Evolutionary conservation across 1,284 basidiomycete genomes (phyloP).

Genomic region (Puccinia sorghi): DNA sequence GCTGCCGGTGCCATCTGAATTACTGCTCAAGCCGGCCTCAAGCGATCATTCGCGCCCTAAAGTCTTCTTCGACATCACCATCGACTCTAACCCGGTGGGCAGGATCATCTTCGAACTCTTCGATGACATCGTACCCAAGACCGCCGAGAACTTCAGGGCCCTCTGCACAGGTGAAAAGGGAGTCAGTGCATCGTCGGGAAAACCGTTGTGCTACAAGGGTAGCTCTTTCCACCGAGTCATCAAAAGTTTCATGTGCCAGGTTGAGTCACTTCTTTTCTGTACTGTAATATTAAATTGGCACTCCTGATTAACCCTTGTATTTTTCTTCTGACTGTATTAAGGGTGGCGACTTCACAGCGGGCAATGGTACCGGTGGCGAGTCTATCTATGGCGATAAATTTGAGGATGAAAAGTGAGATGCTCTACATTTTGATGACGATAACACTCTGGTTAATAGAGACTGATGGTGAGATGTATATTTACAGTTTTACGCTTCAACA

Average conservation of each 20-base stretch:
- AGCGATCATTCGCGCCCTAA: conserved; percentile 58
- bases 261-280: no score
- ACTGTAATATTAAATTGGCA: not conserved
- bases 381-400: conserved; percentile 58
- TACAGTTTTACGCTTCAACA: conserved; percentile 59
- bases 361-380: conserved; percentile 58
- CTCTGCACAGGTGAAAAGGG: conserved; percentile 78
- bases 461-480: conserved; percentile 11
- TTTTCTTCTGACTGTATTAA: not conserved
- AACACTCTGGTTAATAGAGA: no score
- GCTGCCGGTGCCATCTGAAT: conserved; percentile 38
- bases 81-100: conserved; percentile 31
- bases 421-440: no score
- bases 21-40: conserved; percentile 39
- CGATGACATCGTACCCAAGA: conserved; percentile 87
- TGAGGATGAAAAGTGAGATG: not conserved
- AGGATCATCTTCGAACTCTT: conserved; percentile 64
- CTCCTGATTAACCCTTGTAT: not conserved
- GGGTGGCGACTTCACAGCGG: conserved; percentile 49
- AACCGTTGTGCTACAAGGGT: conserved; percentile 54
- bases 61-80: conserved; percentile 45
- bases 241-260: conserved; percentile 47
- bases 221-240: conserved; percentile 46
- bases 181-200: conserved; percentile 61
- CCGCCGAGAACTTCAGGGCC: conserved; percentile 84